These are phyloP conservation scores for Backusella tuberculispora DNA, from an alignment of 192 early-diverging fungal genomes.

Conservation along the genomic window DNA sequence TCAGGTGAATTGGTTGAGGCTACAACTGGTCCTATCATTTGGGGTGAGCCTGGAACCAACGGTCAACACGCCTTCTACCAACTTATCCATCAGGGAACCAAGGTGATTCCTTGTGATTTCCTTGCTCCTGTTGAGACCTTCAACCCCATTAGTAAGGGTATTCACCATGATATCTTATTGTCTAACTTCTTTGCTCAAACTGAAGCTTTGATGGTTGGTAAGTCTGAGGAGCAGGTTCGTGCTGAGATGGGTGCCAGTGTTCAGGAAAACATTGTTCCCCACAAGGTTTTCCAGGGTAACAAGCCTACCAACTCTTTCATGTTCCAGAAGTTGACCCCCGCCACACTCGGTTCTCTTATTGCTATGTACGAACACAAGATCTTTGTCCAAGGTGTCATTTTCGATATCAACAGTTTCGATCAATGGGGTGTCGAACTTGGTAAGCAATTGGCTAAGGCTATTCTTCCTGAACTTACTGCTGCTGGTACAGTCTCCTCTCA, in stretches of 20 bases:
- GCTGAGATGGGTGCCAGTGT: conserved; percentile 79
- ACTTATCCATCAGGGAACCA: conserved; percentile 99
- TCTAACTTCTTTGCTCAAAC: conserved; percentile 99
- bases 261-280: conserved; percentile 72
- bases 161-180: conserved; percentile 94
- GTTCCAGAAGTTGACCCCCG: conserved; percentile 90
- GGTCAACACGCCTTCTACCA: conserved; percentile 99
- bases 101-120: conserved; percentile 95
- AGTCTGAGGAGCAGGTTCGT: conserved; percentile 77
- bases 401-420: conserved; percentile 98
- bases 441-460: conserved; percentile 97
- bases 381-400: conserved; percentile 97
- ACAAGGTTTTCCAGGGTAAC: conserved; percentile 99
- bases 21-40: conserved; percentile 95
- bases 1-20: conserved; percentile 80
- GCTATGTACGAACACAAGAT: conserved; percentile 99
- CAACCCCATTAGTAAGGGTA: conserved; percentile 85
- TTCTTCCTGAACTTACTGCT: conserved; percentile 85
- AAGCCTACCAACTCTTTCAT: conserved; percentile 96
- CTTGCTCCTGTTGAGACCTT: conserved; percentile 91
- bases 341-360: conserved; percentile 89
- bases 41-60: conserved; percentile 99
- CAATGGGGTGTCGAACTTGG: conserved; percentile 98
- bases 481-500: conserved; percentile 67
- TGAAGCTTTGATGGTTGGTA: conserved; percentile 96